phyloP scores from a whole-genome alignment of 1,139 yeast genomes.

The Candida mesenterica region DNA sequence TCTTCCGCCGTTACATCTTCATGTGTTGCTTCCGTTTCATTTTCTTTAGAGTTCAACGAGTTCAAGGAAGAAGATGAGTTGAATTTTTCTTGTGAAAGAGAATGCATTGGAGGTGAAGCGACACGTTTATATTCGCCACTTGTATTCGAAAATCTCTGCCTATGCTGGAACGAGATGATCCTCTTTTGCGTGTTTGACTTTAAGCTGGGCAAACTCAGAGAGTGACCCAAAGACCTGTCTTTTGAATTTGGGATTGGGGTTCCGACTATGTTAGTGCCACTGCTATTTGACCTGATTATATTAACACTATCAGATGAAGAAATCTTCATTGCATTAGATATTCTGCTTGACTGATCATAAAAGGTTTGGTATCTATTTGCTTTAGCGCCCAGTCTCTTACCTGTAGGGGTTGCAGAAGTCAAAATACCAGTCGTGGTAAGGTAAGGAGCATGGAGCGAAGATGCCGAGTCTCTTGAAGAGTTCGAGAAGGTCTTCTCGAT shows the following conservation, averaged over 20 bases:
- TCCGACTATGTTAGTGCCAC: conserved; percentile 12
- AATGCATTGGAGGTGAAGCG: conserved; percentile 9
- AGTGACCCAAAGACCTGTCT: conserved; percentile 33
- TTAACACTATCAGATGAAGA: conserved; percentile 46
- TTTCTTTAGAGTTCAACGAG: not conserved
- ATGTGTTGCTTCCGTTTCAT: not conserved
- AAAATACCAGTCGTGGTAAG: not conserved
- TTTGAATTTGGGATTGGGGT: conserved; percentile 12
- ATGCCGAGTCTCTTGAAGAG: conserved; percentile 31
- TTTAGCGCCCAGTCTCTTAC: conserved; percentile 43
- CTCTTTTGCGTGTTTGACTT: conserved; percentile 21
- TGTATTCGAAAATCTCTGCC: conserved; percentile 13
- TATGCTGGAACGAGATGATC: conserved; percentile 9
- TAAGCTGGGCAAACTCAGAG: conserved; percentile 40
- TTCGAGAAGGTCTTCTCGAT: conserved; percentile 37
- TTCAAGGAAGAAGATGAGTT: conserved; percentile 4
- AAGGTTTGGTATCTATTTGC: conserved; percentile 51
- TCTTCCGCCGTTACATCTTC: not conserved
- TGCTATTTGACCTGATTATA: conserved; percentile 26
- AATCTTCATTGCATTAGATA: conserved; percentile 45
- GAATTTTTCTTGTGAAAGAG: conserved; percentile 7
- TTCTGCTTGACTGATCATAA: conserved; percentile 46
- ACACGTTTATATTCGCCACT: conserved; percentile 11
- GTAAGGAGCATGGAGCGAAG: conserved; percentile 11
- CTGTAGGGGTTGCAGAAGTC: conserved; percentile 24